These are phyloP conservation scores for Exophiala viscosa DNA, from an alignment of 2,329 filamentous ascomycete species.

Conservation along the genomic window DNA sequence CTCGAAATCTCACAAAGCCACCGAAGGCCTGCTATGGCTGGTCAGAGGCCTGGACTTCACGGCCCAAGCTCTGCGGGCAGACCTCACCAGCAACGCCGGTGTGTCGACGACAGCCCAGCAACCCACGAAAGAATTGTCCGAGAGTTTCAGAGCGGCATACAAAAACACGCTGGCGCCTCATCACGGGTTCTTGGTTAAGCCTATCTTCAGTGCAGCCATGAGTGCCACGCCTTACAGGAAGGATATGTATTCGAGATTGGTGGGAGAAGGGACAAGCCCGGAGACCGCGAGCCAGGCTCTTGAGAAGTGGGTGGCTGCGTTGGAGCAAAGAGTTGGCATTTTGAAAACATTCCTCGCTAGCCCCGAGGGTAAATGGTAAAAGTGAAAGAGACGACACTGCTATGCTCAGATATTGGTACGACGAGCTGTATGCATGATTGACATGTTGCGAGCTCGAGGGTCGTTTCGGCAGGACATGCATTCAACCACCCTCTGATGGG, in stretches of 20 bases:
- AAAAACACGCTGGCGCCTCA: conserved; percentile 82
- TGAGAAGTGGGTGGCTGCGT: conserved; percentile 66
- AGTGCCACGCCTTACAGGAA: conserved; percentile 86
- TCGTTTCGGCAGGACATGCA: neutral
- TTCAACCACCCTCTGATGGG: neutral
- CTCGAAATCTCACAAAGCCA: conserved; percentile 80
- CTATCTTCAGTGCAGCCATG: conserved; percentile 91
- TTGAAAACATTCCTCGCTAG: conserved; percentile 61
- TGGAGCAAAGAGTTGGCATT: conserved; percentile 76
- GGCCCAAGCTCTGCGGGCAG: conserved; percentile 67
- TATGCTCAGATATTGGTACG: neutral
- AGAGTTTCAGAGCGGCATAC: conserved; percentile 85
- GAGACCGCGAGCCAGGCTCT: conserved; percentile 62
- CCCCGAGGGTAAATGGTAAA: conserved; percentile 50
- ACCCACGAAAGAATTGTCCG: conserved; percentile 56
- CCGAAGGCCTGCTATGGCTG: conserved; percentile 89
- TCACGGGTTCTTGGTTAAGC: conserved; percentile 86
- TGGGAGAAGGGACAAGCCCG: conserved; percentile 36
- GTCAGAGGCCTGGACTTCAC: conserved; percentile 94
- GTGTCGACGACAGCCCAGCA: conserved; percentile 17
- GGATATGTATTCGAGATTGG: conserved; percentile 89
- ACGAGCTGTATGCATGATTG: neutral
- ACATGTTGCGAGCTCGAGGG: neutral
- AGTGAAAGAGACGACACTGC: neutral
- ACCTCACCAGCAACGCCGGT: conserved; percentile 40